Base-by-base conservation (phyloP, 345 rosid genomes). In the Mercurialis annua region DNA sequence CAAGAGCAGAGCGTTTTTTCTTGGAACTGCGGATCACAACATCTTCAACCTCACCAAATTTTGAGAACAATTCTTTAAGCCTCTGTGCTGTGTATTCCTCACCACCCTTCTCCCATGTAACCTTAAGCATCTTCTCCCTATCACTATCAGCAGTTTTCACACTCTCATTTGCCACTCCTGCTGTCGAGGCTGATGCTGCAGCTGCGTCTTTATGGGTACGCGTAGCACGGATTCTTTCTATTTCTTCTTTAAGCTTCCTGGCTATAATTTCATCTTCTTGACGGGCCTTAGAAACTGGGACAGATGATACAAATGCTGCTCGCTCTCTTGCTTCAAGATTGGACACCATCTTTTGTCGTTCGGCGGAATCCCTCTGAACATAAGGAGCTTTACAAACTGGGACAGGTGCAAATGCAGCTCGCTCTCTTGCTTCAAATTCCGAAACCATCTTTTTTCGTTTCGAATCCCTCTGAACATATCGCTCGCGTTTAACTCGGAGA, bases 311-410 rank as follows among this genome's bases (percentile, higher is more conserved):
- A 79, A 82, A 90, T 31, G 86, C 89, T 6, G 89, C 82, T 53
- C 84, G 84, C 63, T 93, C 97, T 64, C 97, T 81, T 64, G 83
- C 88, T 70, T 93, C 97, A 44, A 93, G 86, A 78, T 93, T 92
- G 0, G 90, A 81, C 68, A 82, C 83, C 97, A 90, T 87, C 74
- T 77, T 87, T 31, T 87, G 81, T 61, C 93, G 85, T 67, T 84
- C 90, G 16, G n/a, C n/a, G n/a, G 89, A 68, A 73, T 82, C 98
- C 23, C 83, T 87, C 59, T 82, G 87, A 1, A 79, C n/a, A n/a
- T n/a, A n/a, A n/a, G n/a, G n/a, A n/a, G n/a, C n/a, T n/a, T n/a
- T n/a, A n/a, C n/a, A n/a, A n/a, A n/a, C n/a, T n/a, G n/a, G n/a
- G n/a, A n/a, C n/a, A n/a, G n/a, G n/a, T n/a, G n/a, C n/a, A n/a